Conservation (phyloP, 768 basidiomycete species). For the Mrakia blollopis region DNA sequence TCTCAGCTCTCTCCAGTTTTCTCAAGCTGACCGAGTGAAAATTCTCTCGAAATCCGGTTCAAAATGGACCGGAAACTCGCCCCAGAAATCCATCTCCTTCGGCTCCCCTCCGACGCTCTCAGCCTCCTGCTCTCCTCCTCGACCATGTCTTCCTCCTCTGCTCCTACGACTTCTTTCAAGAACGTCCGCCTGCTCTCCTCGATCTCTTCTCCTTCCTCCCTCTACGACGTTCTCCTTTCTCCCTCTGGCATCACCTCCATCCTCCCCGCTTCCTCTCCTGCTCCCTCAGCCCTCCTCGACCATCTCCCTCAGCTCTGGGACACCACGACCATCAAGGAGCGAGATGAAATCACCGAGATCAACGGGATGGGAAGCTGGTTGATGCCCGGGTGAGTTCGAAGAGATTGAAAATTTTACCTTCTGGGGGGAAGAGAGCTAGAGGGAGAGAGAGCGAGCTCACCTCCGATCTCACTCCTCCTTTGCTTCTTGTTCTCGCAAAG, state of each 20-base stretch:
- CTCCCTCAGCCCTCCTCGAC: neutral
- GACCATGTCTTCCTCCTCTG: neutral
- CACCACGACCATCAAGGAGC: neutral
- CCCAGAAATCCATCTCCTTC: neutral
- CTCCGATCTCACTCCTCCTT: neutral
- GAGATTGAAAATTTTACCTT: neutral
- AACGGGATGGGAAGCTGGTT: neutral
- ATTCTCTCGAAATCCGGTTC: neutral
- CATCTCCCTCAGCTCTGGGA: constrained; percentile 8
- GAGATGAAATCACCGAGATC: neutral
- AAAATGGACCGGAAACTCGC: neutral
- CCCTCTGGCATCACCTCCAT: neutral
- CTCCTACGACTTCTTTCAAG: neutral
- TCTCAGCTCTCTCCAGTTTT: no score
- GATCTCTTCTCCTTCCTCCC: neutral
- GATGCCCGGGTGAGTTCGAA: constrained; percentile 1
- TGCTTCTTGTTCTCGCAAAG: neutral
- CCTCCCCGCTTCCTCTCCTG: neutral
- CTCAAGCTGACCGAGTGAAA: neutral
- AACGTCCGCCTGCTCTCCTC: constrained; percentile 12
- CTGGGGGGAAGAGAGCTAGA: neutral
- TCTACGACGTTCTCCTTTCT: neutral
- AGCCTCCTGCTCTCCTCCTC: neutral
- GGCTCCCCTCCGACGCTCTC: neutral
- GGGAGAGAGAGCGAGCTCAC: neutral